Base-by-base conservation (phyloP, 2,329 filamentous ascomycete species). In the Cyclaneusma minus region DNA sequence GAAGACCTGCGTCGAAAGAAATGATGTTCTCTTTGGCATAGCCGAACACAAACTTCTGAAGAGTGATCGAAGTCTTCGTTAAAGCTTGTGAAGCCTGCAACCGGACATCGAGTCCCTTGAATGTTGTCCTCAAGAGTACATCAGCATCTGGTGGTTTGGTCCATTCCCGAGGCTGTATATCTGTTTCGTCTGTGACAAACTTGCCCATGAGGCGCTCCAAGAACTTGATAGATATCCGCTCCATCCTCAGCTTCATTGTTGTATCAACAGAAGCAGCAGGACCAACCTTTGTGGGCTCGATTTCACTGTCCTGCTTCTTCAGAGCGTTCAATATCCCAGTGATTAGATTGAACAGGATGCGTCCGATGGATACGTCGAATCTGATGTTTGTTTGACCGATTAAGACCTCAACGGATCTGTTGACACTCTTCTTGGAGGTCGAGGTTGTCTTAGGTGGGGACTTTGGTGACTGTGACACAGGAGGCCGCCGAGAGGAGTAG, bases 21-120 rank as follows among this genome's bases (percentile, higher is more conserved):
- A 78, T 34, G 18, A 78, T 73, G 29, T 71, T 63, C 20, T 67
- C 68, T 33, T 66, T 56, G 2, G 60, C 57, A 41, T 77, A 76
- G 1, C 71, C 70, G 37, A 78, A 69, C 0, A 55, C 56, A 38
- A 78, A 67, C 34, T 65, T 68, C 34, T 66, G 56, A 2, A 75
- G 40, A 3, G 39, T 41, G 6, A 49, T 12, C 12, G 27, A 31
- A 8, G 44, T 43, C 22, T 37, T 43, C 5, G 36, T 43, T 4
- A 16, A 26, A 14, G 33, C 21, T 6, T 32, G 24, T 5, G 31
- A 33, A 5, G 29, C 25, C 9, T 33, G 28, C 6, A 34, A 35
- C 9, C 35, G 25, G 12, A 47, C 19, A 12, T 35, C 24, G 12
- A 50, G 37, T 11, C 45, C 45, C n/a, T 32, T 35, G 4, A 49